These are phyloP conservation scores for Physcomitrellopsis africana DNA, from an alignment of 225 moss, liverwort and hornwort genomes.

Conservation along the genomic window DNA sequence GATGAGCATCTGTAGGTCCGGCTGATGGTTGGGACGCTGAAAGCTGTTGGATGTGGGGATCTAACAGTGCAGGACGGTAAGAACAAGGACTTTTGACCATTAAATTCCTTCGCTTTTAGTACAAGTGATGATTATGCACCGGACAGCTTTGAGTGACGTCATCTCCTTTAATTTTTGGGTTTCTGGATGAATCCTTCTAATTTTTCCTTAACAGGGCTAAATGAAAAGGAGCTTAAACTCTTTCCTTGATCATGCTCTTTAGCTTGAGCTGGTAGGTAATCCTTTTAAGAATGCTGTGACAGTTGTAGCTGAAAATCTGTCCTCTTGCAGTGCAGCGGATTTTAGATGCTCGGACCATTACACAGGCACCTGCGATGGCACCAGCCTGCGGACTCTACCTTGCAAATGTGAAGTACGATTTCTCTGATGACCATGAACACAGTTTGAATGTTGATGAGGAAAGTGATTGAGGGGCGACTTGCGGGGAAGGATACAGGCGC, in stretches of 20 bases:
- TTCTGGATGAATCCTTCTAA: not conserved
- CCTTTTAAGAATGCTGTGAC: not conserved
- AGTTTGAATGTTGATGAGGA: slow-evolving; percentile 37
- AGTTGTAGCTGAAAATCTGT: slow-evolving; percentile 15
- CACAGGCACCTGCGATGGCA: slow-evolving; percentile 78
- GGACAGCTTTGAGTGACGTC: not conserved
- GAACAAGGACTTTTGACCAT: not conserved
- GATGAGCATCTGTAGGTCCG: slow-evolving; percentile 65
- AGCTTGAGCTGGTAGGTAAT: not conserved
- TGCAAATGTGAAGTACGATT: slow-evolving; percentile 84
- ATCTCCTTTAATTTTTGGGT: not conserved
- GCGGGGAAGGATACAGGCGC: slow-evolving; percentile 5
- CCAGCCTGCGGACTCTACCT: slow-evolving; percentile 94
- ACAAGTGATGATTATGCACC: slow-evolving; percentile 18
- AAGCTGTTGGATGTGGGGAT: slow-evolving; percentile 79
- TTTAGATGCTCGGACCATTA: slow-evolving; percentile 65
- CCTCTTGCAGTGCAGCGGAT: slow-evolving; percentile 69
- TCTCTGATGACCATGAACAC: slow-evolving; percentile 35
- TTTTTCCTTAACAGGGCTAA: not conserved
- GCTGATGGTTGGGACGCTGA: slow-evolving; percentile 82
- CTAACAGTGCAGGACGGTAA: slow-evolving; percentile 73
- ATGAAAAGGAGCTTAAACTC: not conserved
- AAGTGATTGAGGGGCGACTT: slow-evolving; percentile 41
- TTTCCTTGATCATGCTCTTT: not conserved
- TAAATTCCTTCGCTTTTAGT: slow-evolving; percentile 1